Evolutionary conservation across 2,329 filamentous ascomycete species (phyloP), one percentile per base, ranked within the genome.

Genomic region (Endothia cerciana): DNA sequence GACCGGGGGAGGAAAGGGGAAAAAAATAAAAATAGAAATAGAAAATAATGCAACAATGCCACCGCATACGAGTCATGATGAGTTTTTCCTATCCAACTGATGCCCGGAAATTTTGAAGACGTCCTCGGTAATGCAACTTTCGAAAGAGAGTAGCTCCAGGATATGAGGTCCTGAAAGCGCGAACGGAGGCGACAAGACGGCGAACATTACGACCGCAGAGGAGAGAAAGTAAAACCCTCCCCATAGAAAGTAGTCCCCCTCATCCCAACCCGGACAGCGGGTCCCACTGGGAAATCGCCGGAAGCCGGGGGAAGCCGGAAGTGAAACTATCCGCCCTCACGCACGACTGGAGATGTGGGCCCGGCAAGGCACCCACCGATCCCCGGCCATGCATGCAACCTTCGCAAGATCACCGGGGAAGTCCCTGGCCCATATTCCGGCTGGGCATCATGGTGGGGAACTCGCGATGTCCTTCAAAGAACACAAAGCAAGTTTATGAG

Each of bases 31-130:
- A n/a, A 40, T 22, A n/a, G 30, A 38, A 22, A 57, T 6, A 41
- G 36, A 1, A 19, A 41, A 28, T 11, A 58, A 25, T 2, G n/a
- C 36, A 19, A 40, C 55, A 58, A 58, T 58, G 17, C n/a, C n/a
- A 36, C 30, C 30, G 17, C 51, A 55, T 30, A 33, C 51, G 51
- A 55, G 51, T 55, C 51, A 55, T 55, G 49, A 33, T n/a, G 17
- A 30, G 3, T 22, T 51, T 22, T 36, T 36, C 30, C 51, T 17
- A 55, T 36, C 51, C 28, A 53, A 15, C 22, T 51, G 13, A 19
- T 11, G 36, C 51, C 30, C 30, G 15, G 51, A 55, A 28, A 55
- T 55, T 28, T 8, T 36, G 51, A 28, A 36, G 47, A 49, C 22
- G 22, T 17, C 1, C 25, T 51, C 13, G 22, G 25, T 17, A 17